Conservation (phyloP, 2,329 filamentous ascomycete species). For the Scedosporium aurantiacum region DNA sequence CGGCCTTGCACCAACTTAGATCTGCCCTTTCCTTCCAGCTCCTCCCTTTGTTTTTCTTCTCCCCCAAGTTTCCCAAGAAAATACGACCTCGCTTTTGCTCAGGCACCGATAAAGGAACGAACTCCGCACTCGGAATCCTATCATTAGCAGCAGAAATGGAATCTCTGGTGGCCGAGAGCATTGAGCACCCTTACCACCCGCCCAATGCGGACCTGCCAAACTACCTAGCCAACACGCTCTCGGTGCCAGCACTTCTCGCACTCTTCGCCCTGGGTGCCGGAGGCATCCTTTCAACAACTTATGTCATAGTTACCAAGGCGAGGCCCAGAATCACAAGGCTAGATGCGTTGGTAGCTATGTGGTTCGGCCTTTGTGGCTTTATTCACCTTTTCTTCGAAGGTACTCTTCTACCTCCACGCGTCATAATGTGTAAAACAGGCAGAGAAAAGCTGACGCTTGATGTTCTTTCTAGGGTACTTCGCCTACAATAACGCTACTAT, state of each 20-base stretch:
- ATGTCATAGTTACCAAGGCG: conserved; percentile 37
- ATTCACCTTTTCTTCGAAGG: conserved; percentile 34
- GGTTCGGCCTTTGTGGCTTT: conserved; percentile 62
- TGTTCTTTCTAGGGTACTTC: conserved; percentile 32
- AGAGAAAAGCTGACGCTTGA: neutral
- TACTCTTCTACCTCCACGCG: conserved; percentile 9
- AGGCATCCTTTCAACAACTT: conserved; percentile 46
- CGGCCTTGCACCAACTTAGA: too few relatives aligned
- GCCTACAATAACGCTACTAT: conserved; percentile 30
- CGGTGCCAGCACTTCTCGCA: conserved; percentile 45
- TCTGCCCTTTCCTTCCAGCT: too few relatives aligned
- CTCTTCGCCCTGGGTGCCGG: conserved; percentile 47
- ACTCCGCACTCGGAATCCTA: neutral
- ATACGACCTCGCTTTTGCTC: neutral
- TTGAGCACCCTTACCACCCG: conserved; percentile 60
- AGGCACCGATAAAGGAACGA: neutral
- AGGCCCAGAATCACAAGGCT: conserved; percentile 38
- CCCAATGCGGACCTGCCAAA: conserved; percentile 47
- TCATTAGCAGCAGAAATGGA: neutral
- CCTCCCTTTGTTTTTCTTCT: too few relatives aligned
- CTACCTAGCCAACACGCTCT: conserved; percentile 56
- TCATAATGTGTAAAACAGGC: neutral
- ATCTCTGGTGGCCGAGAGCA: neutral
- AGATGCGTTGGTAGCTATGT: conserved; percentile 54
- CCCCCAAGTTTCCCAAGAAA: neutral